Base-by-base conservation (phyloP, 495 filamentous ascomycete species). In the Podospora pseudoanserina region DNA sequence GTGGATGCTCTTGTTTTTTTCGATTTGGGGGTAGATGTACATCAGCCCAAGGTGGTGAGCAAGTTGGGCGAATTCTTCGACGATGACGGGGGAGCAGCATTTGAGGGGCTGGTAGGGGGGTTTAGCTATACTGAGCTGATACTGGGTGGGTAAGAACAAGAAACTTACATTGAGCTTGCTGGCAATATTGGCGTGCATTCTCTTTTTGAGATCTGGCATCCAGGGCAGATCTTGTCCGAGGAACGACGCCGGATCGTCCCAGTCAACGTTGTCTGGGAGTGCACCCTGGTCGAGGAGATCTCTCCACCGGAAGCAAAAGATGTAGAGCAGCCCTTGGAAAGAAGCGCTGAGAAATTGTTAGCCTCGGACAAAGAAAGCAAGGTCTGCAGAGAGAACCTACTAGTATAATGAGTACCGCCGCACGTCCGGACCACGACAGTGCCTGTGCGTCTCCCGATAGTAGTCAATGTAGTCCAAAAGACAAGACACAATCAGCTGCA, bases 241-340 rank as follows among this genome's bases (percentile, higher is more conserved):
- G 75, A 81, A 86, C 34, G 77, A 82, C 4, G 85, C 74, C 19
- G 84, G 78, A 60, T 90, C 87, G 19, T 88, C 84, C 67, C 80
- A 82, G 67, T 86, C 83, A 4, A 84, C 76, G 55, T 75, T 80
- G 1, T 83, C 77, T 1, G 81, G 78, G 11, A 76, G 66, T 23
- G 55, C 54, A 9, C 74, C 79, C 4, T 86, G 85, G 19, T 82
- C 84, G 54, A 92, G 89, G 60, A 99, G 81, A 67, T 97, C 94
- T 53, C 91, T 88, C 94, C 94, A 98, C 54, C 96, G 89, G 83
- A 97, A 99, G 82, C 95, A 99, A 83, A 97, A 99, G 63, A 98
- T 96, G 81, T 77, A 77, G 32, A 77, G 71, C 28, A 72, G 58
- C 13, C 70, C 70, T 27, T 71, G 70, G 16, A 71, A 71, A 54